Evolutionary conservation across 2,329 filamentous ascomycete species (phyloP).

Genomic region (Elsinoe fawcettii): DNA sequence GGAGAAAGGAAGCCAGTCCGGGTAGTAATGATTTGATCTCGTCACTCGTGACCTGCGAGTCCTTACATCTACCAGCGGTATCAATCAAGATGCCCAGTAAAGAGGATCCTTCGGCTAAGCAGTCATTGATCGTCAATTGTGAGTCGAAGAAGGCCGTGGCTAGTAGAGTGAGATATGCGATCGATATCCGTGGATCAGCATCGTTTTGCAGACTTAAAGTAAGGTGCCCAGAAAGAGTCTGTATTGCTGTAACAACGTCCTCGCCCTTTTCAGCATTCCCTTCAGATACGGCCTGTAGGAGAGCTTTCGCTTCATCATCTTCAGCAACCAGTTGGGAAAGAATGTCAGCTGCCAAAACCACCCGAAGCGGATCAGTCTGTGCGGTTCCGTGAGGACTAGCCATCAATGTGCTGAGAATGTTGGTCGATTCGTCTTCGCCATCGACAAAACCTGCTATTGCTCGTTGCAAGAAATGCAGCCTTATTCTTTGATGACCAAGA

Average conservation of each 20-base stretch:
- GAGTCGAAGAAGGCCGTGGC: conserved; percentile 90
- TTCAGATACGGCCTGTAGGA: conserved; percentile 76
- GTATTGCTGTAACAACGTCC: conserved; percentile 90
- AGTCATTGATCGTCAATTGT: conserved; percentile 82
- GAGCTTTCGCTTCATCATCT: conserved; percentile 66
- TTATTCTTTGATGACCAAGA: conserved; percentile 69
- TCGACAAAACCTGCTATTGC: conserved; percentile 81
- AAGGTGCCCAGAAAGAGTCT: conserved; percentile 80
- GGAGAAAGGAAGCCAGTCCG: conserved; percentile 73
- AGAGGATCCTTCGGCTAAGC: conserved; percentile 84
- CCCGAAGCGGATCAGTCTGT: conserved; percentile 72
- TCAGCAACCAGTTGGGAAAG: conserved; percentile 80
- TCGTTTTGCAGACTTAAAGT: conserved; percentile 66
- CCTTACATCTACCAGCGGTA: conserved; percentile 48
- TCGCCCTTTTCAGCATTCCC: conserved; percentile 84
- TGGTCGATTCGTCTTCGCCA: conserved; percentile 67
- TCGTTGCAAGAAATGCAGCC: conserved; percentile 74
- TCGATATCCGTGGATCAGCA: conserved; percentile 68
- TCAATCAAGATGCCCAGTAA: conserved; percentile 50
- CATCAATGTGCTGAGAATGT: conserved; percentile 77
- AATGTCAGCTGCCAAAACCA: conserved; percentile 83
- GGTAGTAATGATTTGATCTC: conserved; percentile 59
- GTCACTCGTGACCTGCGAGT: conserved; percentile 28
- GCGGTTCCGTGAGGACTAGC: conserved; percentile 54
- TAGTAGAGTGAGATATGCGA: conserved; percentile 85